Conservation (phyloP, 73 alveolate genomes). For the Urostyla sp. region DNA sequence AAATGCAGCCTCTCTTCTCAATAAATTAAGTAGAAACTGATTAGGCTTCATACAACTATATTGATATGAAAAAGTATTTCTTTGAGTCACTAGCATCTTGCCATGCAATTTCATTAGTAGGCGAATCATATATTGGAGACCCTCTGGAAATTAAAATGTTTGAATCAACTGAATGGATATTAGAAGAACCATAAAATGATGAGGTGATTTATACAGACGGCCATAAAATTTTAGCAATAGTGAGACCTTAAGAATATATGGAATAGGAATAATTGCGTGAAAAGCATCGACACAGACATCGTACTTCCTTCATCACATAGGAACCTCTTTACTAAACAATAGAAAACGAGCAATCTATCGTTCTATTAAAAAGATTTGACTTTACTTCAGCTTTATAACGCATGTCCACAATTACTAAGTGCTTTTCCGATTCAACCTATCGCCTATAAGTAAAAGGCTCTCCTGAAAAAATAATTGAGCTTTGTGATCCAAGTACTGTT, state of each 20-base stretch:
- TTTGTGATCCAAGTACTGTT: constrained; percentile 64
- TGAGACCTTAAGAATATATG: constrained; percentile 58
- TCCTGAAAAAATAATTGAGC: constrained; percentile 87
- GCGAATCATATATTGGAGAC: constrained; percentile 86
- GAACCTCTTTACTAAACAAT: too few species aligned
- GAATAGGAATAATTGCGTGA: neutral
- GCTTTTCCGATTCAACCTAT: constrained; percentile 62
- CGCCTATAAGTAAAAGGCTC: constrained; percentile 86
- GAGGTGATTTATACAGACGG: neutral
- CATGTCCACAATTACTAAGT: constrained; percentile 81
- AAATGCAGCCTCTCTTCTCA: too few species aligned
- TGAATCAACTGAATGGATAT: constrained; percentile 85
- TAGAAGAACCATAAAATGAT: constrained; percentile 76
- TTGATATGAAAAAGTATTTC: constrained; percentile 48
- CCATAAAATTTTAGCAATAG: constrained; percentile 62
- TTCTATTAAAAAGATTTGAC: constrained; percentile 78
- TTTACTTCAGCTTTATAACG: constrained; percentile 81
- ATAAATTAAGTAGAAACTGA: too few species aligned
- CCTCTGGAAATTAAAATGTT: constrained; percentile 92
- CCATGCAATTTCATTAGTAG: constrained; percentile 77
- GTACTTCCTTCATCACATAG: too few species aligned
- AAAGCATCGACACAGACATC: neutral
- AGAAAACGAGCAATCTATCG: neutral
- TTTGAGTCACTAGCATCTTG: constrained; percentile 89
- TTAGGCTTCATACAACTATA: neutral